Evolutionary conservation across 2,329 filamentous ascomycete genomes (phyloP).

Genomic region (Colletotrichum zoysiae): DNA sequence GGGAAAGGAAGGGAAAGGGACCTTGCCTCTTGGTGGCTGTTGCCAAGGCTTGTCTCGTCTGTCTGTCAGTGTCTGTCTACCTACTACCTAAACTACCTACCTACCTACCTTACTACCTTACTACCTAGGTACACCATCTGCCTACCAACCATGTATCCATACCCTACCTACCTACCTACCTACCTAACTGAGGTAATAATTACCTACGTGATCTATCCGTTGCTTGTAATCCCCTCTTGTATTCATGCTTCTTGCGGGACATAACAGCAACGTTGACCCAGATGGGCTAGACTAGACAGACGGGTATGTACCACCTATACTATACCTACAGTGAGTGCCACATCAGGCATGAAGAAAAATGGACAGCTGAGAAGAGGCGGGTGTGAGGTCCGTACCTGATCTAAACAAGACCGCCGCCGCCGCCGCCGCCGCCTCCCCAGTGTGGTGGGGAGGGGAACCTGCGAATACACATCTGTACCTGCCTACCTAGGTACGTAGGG

Average conservation of each 20-base stretch:
- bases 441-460: background rate
- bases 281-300: background rate
- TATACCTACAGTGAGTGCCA: background rate
- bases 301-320: background rate
- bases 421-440: background rate
- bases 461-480: background rate
- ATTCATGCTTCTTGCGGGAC: background rate
- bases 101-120: background rate
- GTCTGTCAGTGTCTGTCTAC: constrained; percentile 1
- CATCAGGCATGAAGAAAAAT: background rate
- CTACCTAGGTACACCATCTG: no score
- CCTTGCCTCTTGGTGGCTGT: constrained; percentile 8
- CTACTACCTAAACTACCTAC: background rate
- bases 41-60: constrained; percentile 7
- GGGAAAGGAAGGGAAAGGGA: background rate
- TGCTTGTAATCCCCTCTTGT: background rate
- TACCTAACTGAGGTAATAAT: background rate
- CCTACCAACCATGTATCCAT: no score
- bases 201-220: background rate
- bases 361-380: background rate
- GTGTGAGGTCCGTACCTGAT: constrained; percentile 17
- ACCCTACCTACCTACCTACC: background rate
- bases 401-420: constrained; percentile 17
- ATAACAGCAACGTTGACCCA: background rate
- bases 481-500: no score